Evolutionary conservation across 345 rosid species (phyloP), one percentile per base, ranked within the genome.

Genomic region (Rhizophora apiculata): DNA sequence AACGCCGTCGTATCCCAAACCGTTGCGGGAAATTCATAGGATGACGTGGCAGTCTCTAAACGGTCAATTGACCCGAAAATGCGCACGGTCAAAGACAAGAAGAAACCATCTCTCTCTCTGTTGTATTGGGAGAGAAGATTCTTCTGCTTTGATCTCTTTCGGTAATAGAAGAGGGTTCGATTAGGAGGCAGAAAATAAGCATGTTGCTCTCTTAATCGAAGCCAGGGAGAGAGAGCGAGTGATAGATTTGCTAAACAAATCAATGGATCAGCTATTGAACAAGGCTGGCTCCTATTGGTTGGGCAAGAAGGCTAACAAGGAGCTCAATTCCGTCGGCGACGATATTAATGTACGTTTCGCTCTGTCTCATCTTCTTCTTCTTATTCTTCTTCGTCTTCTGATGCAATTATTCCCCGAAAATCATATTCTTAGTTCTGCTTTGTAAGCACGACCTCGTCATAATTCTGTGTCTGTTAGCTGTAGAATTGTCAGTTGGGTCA

Each of bases 221-320:
- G 26, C 21, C 52, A 36, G 15, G 20, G 30, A 24, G 60, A 49
- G 19, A 26, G 27, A 21, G 58, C 4, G 58, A 3, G 27, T 8
- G 6, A n/a, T 11, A 8, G 26, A 2, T 1, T 52, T 52, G 59
- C 24, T 15, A 8, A 22, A 29, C 11, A 8, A 29, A 43, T 55
- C n/a, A 18, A 90, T 95, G 99, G 99, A 95, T 90, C 90, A 88
- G 81, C 76, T 95, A 37, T 3, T 95, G 76, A 90, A 83, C 93
- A 95, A 89, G 79, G 91, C 90, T 1, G 97, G 99, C 4, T 88
- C 96, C 10, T 92, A 84, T 74, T 90, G 97, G 99, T 37, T 92
- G 15, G 85, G 93, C 39, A 64, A 79, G 75, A 87, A 60, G 68
- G 93, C 97, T 60, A 85, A 76, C 90, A 95, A 86, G 85, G 93